Evolutionary conservation across 2,329 filamentous ascomycete genomes (phyloP).

Genomic region (Parastagonospora nodorum): DNA sequence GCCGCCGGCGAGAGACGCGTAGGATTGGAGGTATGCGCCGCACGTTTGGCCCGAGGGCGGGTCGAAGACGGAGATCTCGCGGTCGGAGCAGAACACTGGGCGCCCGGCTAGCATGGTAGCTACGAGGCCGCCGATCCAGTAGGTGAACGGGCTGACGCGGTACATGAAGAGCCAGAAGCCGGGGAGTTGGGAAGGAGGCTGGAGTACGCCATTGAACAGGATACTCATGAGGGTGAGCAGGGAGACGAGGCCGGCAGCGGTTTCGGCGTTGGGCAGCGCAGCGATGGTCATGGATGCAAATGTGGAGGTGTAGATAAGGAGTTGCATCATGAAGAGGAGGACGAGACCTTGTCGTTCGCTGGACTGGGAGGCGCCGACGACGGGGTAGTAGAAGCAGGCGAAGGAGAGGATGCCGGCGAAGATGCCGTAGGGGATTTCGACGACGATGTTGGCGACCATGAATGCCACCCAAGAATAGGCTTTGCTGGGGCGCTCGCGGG

Average conservation of each 20-base stretch:
- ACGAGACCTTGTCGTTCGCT: constrained; percentile 59
- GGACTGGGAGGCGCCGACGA: constrained; percentile 44
- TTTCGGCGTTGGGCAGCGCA: constrained; percentile 70
- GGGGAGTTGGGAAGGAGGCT: constrained; percentile 62
- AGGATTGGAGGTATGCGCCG: constrained; percentile 51
- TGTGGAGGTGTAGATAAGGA: constrained; percentile 73
- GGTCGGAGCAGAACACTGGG: constrained; percentile 53
- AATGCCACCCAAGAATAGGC: constrained; percentile 78
- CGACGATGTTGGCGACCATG: constrained; percentile 71
- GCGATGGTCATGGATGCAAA: constrained; percentile 78
- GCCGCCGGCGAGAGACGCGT: constrained; percentile 46
- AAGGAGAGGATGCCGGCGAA: constrained; percentile 67
- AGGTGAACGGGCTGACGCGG: constrained; percentile 68
- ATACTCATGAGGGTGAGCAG: constrained; percentile 63
- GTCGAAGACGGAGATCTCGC: constrained; percentile 50
- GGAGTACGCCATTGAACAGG: constrained; percentile 61
- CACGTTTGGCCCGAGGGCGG: constrained; percentile 51
- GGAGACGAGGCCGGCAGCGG: constrained; percentile 64
- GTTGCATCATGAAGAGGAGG: constrained; percentile 66
- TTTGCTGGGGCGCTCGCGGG: constrained; percentile 67
- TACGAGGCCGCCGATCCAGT: constrained; percentile 56
- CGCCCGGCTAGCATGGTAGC: constrained; percentile 51
- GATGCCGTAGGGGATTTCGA: constrained; percentile 71
- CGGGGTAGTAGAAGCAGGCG: constrained; percentile 68
- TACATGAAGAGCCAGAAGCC: constrained; percentile 83